phyloP scores from a whole-genome alignment of 257 asterid genomes.

The Solanum arcanum region DNA sequence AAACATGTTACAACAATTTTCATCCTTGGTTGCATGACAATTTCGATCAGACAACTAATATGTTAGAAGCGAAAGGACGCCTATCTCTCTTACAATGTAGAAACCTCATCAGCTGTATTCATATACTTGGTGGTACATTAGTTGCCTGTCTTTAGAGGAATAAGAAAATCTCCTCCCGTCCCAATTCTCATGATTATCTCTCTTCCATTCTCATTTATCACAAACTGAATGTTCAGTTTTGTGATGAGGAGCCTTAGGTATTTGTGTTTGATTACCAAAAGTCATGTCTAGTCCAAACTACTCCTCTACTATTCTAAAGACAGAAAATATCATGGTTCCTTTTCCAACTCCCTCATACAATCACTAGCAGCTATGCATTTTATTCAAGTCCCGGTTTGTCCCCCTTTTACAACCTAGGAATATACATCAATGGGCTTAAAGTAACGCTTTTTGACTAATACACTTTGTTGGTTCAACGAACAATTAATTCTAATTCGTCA shows the following conservation, averaged over 20 bases:
- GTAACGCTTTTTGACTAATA: not conserved
- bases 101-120: not conserved
- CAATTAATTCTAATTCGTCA: not conserved
- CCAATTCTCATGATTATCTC: not conserved
- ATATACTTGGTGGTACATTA: not conserved
- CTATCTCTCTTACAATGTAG: not conserved
- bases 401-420: not conserved
- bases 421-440: not conserved
- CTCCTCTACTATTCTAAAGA: not conserved
- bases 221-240: not conserved
- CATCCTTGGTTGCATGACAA: not conserved
- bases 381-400: not conserved
- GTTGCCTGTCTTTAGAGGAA: not conserved
- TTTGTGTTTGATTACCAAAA: not conserved
- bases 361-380: not conserved
- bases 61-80: not conserved
- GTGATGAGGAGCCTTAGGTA: not conserved
- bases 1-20: not conserved
- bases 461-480: not conserved
- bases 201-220: not conserved
- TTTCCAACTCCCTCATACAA: not conserved
- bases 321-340: not conserved
- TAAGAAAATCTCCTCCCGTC: not conserved
- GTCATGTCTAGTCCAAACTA: not conserved
- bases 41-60: not conserved